Evolutionary conservation across 1,139 yeast genomes (phyloP), one percentile per base, ranked within the genome.

Genomic region (Debaryomyces singareniensis): DNA sequence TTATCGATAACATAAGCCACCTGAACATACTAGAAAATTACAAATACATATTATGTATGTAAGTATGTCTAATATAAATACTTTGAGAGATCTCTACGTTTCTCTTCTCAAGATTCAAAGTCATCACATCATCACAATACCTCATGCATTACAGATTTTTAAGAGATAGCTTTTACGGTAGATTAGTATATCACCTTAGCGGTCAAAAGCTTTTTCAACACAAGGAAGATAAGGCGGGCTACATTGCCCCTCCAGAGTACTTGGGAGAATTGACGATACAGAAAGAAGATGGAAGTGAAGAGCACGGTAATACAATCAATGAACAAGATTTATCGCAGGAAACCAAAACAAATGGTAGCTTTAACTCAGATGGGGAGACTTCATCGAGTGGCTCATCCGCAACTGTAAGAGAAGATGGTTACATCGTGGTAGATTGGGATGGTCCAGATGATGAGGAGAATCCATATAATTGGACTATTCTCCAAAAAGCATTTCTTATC

Each of bases 81-180:
- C n/a, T n/a, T n/a, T n/a, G n/a, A n/a, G n/a, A n/a, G n/a, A n/a
- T n/a, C n/a, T n/a, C n/a, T n/a, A n/a, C n/a, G n/a, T n/a, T n/a
- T n/a, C n/a, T n/a, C n/a, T n/a, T n/a, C n/a, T n/a, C n/a, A n/a
- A n/a, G n/a, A n/a, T n/a, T n/a, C n/a, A n/a, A n/a, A n/a, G n/a
- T n/a, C n/a, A n/a, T n/a, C n/a, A n/a, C n/a, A n/a, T n/a, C n/a
- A n/a, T n/a, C n/a, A n/a, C n/a, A n/a, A n/a, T n/a, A n/a, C n/a
- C n/a, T n/a, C n/a, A 29, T 29, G 35, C 21, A 18, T 18, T 18
- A 38, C 20, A 36, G 42, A 21, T 58, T 58, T 37, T 15, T 59
- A 6, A 50, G 61, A 44, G 60, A 55, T 29, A 55, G 61, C 36
- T 57, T 56, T 34, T 50, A 45, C 34, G 70, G 70, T 13, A 45